Conservation (phyloP, 441 rosid species). For the Pelargonium fulgidum region DNA sequence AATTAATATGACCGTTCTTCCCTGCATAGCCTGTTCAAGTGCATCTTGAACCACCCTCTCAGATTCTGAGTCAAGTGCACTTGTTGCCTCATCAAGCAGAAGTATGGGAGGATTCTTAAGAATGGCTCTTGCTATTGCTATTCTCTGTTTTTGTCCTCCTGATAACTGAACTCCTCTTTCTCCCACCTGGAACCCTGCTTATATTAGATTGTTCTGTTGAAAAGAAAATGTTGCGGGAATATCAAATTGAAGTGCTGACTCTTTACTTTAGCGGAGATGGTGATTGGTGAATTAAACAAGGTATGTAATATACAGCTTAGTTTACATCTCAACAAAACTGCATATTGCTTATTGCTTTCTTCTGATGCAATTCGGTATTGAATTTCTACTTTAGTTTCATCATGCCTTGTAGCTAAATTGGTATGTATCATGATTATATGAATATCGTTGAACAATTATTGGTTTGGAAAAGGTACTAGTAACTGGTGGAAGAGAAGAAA, state of each 20-base stretch:
- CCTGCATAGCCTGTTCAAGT: slow-evolving; percentile 52
- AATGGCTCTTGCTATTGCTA: slow-evolving; percentile 60
- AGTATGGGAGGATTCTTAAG: slow-evolving; percentile 60
- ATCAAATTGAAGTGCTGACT: not conserved
- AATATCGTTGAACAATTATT: not conserved
- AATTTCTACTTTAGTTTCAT: too few relatives aligned
- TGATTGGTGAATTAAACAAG: not conserved
- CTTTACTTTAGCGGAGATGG: not conserved
- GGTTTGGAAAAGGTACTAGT: not conserved
- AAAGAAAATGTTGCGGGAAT: not conserved
- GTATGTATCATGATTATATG: not conserved
- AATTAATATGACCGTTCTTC: slow-evolving; percentile 54
- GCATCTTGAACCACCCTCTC: slow-evolving; percentile 60
- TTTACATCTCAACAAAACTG: not conserved
- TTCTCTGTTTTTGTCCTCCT: slow-evolving; percentile 65
- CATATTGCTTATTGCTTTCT: not conserved
- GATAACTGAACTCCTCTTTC: slow-evolving; percentile 64
- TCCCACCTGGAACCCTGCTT: slow-evolving; percentile 40
- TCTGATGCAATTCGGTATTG: too few relatives aligned
- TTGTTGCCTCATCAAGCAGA: slow-evolving; percentile 67
- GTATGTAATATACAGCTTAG: not conserved
- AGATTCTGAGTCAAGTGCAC: slow-evolving; percentile 63
- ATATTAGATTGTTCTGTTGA: not conserved
- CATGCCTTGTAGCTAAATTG: too few relatives aligned
- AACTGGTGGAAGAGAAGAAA: slow-evolving; percentile 1